Evolutionary conservation across 2,329 filamentous ascomycete genomes (phyloP).

Genomic region (Tympanopsis confertula): DNA sequence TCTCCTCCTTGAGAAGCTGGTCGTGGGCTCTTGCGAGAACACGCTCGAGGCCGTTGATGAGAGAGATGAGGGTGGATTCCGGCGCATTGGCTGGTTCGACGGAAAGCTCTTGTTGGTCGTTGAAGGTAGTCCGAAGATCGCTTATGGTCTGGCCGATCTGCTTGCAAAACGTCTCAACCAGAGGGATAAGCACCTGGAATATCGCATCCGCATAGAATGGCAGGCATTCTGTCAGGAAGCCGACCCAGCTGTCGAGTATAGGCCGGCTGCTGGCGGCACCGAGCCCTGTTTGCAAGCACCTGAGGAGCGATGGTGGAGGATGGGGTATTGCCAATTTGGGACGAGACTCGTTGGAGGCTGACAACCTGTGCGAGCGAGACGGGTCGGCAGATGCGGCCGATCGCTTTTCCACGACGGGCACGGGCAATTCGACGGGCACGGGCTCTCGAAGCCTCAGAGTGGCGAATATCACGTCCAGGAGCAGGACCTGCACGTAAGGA

Average conservation of each 20-base stretch:
- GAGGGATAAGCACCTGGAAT: conserved; percentile 78
- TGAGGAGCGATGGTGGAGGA: conserved; percentile 63
- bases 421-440: conserved; percentile 23
- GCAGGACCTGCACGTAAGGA: conserved; percentile 61
- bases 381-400: conserved; percentile 22
- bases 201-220: conserved; percentile 75
- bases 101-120: conserved; percentile 17
- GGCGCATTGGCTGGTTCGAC: conserved; percentile 27
- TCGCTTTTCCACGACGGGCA: conserved; percentile 8
- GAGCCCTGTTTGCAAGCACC: conserved; percentile 73
- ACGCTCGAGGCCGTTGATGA: conserved; percentile 84
- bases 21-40: conserved; percentile 81
- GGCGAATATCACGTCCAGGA: conserved; percentile 69
- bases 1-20: conserved; percentile 65
- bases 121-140: conserved; percentile 56
- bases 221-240: conserved; percentile 71
- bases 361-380: conserved; percentile 23
- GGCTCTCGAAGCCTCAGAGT: conserved; percentile 55
- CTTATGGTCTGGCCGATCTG: conserved; percentile 66
- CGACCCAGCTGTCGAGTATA: conserved; percentile 83
- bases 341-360: conserved; percentile 20
- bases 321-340: conserved; percentile 21
- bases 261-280: conserved; percentile 61
- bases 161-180: conserved; percentile 79
- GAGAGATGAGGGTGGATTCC: conserved; percentile 66